Base-by-base conservation (phyloP, 108 stramenopile species). In the Asterionellopsis glacialis region DNA sequence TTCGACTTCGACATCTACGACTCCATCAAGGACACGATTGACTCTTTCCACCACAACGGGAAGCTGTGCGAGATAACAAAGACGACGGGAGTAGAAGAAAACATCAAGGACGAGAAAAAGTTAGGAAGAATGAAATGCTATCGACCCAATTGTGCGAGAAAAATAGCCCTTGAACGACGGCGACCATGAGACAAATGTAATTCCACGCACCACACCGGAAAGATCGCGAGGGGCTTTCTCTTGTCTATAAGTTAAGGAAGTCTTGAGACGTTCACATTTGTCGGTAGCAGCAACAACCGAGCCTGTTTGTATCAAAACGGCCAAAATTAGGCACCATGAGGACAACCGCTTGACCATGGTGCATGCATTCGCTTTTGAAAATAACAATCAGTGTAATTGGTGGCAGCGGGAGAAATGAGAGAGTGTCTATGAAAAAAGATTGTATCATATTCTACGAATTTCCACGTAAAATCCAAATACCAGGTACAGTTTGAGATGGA, bases 171-270 rank as follows among this genome's bases (percentile, higher is more conserved):
- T 44, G 14, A 33, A 19, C 10, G 18, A 41, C 1, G 13, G 24
- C 51, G 45, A 27, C 48, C 14, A 50, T n/a, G 52, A 22, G n/a
- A 26, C 64, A 57, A 57, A 9, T 45, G 11, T 14, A 28, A 50
- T 54, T 5, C 12, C 9, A 80, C 83, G 22, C 60, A 85, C 78
- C 61, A 93, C 77, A 41, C 75, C 82, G 11, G 91, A 89, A 7
- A 89, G 72, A 83, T 93, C 88, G 33, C 85, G 75, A 19, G 91
- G 91, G 1, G 88, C 91, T 48, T 76, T 62, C 63, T 87, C 87
- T 69, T 93, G 91, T 13, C 84, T 72, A 66, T 89, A 93, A 11
- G 80, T 78, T 47, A 93, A 64, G 19, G 88, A 72, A 10, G 79
- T 68, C 33, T 80, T 67, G 65, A 93, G 82, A 4, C 77, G 80